Base-by-base conservation (phyloP, 148 eudicot genomes). In the Agrostemma githago region DNA sequence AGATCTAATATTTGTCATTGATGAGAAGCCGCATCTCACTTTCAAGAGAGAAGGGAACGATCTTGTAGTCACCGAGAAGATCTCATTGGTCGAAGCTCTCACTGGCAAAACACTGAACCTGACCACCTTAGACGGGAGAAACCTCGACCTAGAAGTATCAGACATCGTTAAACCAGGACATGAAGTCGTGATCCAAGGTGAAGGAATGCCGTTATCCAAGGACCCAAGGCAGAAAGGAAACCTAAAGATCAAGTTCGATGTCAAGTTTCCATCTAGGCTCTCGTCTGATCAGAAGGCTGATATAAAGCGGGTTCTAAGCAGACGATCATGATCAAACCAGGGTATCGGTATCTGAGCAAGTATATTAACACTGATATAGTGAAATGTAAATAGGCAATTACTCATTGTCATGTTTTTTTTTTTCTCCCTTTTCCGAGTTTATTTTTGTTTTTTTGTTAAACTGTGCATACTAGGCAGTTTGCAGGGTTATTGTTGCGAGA, bases 1-100 rank as follows among this genome's bases (percentile, higher is more conserved):
- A 16, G 97, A 92, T 76, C 85, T 92, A 4, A 88, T 86, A 10
- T 92, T 92, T 19, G 89, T 92, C 8, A 82, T 92, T 12, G 96
- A 92, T 21, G 97, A 92, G 80, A 92, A 92, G 79, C 93, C 93
- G 12, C 97, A 92, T 73, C 39, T 83, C 10, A 74, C 79, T 63
- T 92, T 90, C 84, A 87, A 85, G 74, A 87, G 97, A 81, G 91
- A 88, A 57, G 97, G 97, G 1, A 92, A 92, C 72, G 96, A 92
- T 77, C 88, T 92, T 39, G 20, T 92, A 4, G 26, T 90, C 64
- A 73, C 75, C 71, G 83, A 83, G 84, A 86, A 77, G 67, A 79
- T 92, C 10, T 82, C 93, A 2, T 83, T 92, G 2, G 79, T 90
- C 34, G 96, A 92, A 26, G 96, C 97, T 69, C 97, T 92, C 44